Conservation (phyloP, 1,139 yeast species). For the Debaryomyces udenii region DNA sequence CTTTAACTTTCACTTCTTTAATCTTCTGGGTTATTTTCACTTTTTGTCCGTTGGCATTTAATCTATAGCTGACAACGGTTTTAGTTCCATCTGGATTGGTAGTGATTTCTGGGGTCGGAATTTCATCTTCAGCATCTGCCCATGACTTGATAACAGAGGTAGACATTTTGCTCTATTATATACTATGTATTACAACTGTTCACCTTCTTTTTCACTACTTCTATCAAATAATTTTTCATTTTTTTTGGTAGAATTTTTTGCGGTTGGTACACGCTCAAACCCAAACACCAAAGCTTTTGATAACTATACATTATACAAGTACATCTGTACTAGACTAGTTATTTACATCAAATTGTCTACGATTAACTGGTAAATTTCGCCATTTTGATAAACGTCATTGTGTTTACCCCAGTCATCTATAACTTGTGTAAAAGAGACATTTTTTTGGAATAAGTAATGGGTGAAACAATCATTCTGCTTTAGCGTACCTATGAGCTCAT, state of each 20-base stretch:
- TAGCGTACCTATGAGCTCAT: constrained; percentile 33
- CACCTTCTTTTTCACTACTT: constrained; percentile 6
- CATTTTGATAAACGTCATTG: constrained; percentile 35
- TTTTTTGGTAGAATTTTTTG: constrained; percentile 13
- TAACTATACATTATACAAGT: too few relatives aligned
- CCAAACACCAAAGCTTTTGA: background rate
- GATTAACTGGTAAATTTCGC: constrained; percentile 22
- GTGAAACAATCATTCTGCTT: constrained; percentile 26
- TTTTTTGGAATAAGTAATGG: constrained; percentile 17
- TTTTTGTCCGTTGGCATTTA: constrained; percentile 79
- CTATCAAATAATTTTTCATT: constrained; percentile 14
- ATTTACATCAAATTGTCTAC: background rate
- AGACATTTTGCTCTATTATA: constrained; percentile 30
- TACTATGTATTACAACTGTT: constrained; percentile 1
- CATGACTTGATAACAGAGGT: constrained; percentile 51
- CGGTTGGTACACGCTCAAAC: constrained; percentile 14
- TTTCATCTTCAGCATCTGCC: constrained; percentile 72
- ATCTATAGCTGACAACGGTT: constrained; percentile 77
- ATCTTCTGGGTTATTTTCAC: constrained; percentile 86
- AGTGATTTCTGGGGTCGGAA: constrained; percentile 69
- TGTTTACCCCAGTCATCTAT: constrained; percentile 36
- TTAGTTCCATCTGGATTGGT: constrained; percentile 87
- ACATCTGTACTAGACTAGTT: too few relatives aligned
- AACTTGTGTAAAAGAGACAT: constrained; percentile 12
- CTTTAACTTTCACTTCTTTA: constrained; percentile 74